Evolutionary conservation across 805 yeast genomes (phyloP), one percentile per base, ranked within the genome.

Genomic region (Blastobotrys chiropterorum): DNA sequence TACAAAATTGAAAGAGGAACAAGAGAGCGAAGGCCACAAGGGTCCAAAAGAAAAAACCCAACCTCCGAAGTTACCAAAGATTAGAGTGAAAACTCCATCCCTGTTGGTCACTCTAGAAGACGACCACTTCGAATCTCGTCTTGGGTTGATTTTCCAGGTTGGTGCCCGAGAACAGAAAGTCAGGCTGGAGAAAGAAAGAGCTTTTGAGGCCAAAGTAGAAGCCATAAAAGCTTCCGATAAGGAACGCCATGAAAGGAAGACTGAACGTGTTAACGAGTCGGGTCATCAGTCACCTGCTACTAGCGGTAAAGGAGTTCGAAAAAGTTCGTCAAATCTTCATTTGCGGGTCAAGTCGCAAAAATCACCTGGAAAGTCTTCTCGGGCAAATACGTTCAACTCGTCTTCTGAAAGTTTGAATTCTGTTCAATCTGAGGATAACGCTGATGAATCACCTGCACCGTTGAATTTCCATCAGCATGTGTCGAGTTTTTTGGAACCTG

Each of bases 71-170:
- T 55, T 69, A 15, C 70, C 92, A 2, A 61, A 65, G 38, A 68
- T 88, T 1, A 74, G 77, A 19, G 58, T 90, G 38, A 75, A 70
- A 42, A 72, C 95, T 0, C 72, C 72, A 3, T 71, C 78, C 41
- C 73, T 87, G 56, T 72, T 84, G 3, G 69, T 90, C 39, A 75
- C 84, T 20, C 73, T 90, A 56, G 96, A 87, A 51, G 95, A 87
- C 65, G 97, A 92, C 67, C 92, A 95, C 5, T 90, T 90, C 65
- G 98, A 92, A 66, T 73, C 82, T 5, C 83, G 87, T 59, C 68
- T 90, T 46, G 77, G 80, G 19, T 72, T 79, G 61, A 79, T 84
- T 22, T 82, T 77, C 60, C 83, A 83, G 58, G 72, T 85, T 8
- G 95, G 95, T 1, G 45, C 53, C 46, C 54, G 59, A 5, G 73